phyloP scores from a whole-genome alignment of 306 rosid species.

The Abrus pulchellus region DNA sequence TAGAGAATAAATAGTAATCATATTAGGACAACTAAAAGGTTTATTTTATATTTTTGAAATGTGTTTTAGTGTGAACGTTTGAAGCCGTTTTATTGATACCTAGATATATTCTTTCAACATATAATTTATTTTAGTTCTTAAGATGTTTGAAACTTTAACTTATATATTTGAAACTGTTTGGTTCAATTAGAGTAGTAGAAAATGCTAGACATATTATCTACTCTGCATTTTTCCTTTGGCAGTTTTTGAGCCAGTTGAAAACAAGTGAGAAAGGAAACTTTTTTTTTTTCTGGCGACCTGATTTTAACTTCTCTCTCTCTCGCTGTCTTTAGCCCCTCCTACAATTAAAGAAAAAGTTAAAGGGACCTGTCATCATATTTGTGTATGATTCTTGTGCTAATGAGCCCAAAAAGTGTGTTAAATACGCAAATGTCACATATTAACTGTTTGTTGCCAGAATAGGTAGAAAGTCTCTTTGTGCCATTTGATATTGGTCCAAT shows the following conservation, averaged over 20 bases:
- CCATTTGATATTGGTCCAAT: constrained; percentile 2
- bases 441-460: no score
- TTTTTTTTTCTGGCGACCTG: not conserved
- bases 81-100: constrained; percentile 3
- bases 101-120: constrained; percentile 21
- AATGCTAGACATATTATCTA: not conserved
- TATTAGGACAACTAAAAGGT: not conserved
- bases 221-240: not conserved
- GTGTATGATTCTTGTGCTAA: not conserved
- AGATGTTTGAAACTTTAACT: not conserved
- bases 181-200: not conserved
- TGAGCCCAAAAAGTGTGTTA: not conserved
- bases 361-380: not conserved
- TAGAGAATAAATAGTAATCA: not conserved
- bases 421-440: not conserved
- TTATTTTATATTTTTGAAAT: not conserved
- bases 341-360: not conserved
- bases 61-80: not conserved
- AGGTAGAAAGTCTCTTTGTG: no score
- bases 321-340: no score
- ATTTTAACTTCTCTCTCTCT: not conserved
- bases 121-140: not conserved
- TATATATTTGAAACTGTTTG: not conserved
- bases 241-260: not conserved
- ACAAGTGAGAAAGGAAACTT: not conserved